phyloP scores from a whole-genome alignment of 352 stramenopile genomes.

The Globisporangium ultimum region DNA sequence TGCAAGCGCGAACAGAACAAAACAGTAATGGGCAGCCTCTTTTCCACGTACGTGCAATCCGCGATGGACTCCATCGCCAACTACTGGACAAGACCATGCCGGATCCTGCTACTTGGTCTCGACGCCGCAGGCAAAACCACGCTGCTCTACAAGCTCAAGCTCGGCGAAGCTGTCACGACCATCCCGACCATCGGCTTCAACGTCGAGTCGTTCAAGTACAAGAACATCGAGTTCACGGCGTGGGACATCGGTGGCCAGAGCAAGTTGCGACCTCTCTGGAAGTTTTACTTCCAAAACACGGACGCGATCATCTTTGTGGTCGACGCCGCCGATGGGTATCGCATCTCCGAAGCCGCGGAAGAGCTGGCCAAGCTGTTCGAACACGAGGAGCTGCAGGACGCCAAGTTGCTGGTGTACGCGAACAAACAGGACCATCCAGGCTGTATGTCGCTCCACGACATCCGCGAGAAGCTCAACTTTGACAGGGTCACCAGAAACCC shows the following conservation, averaged over 20 bases:
- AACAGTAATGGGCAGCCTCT: slow-evolving; percentile 41
- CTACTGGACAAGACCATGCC: slow-evolving; percentile 32
- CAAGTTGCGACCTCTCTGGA: slow-evolving; percentile 51
- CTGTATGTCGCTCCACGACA: slow-evolving; percentile 25
- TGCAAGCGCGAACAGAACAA: too few species aligned
- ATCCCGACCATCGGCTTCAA: slow-evolving; percentile 90
- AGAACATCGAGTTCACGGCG: slow-evolving; percentile 70
- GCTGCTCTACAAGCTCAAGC: slow-evolving; percentile 90
- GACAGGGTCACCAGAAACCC: slow-evolving; percentile 30
- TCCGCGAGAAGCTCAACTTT: slow-evolving; percentile 33
- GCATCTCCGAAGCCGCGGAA: slow-evolving; percentile 42
- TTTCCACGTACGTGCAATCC: slow-evolving; percentile 32
- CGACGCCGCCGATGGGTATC: slow-evolving; percentile 50
- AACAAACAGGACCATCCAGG: slow-evolving; percentile 50
- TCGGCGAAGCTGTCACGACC: slow-evolving; percentile 64
- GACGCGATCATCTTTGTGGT: slow-evolving; percentile 86
- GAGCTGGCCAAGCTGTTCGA: slow-evolving; percentile 41
- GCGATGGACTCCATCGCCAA: slow-evolving; percentile 25
- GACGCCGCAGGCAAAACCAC: slow-evolving; percentile 97
- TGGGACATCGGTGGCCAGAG: slow-evolving; percentile 81
- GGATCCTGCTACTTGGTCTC: slow-evolving; percentile 88
- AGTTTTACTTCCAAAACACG: slow-evolving; percentile 62
- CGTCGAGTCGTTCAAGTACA: slow-evolving; percentile 74
- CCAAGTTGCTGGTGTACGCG: slow-evolving; percentile 44
- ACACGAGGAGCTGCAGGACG: slow-evolving; percentile 33